Percentiles rank a stretch among this genome's conserved stretches.
These are phyloP conservation scores for Starmerella floris DNA, from an alignment of 805 yeast species.

Conservation along the genomic window DNA sequence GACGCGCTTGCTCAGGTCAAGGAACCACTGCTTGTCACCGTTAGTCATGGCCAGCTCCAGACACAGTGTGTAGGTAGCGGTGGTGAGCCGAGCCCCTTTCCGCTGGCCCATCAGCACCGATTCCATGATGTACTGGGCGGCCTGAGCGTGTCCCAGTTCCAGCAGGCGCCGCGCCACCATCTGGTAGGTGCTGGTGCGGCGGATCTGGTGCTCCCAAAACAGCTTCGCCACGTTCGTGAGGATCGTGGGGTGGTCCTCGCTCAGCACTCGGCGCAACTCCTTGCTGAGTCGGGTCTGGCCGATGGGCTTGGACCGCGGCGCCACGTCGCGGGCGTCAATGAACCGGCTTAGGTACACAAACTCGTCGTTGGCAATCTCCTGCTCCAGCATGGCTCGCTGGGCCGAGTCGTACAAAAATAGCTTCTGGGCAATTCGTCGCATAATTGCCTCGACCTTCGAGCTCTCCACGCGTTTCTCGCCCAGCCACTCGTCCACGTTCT, in stretches of 20 bases:
- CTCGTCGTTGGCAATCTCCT: constrained; percentile 14
- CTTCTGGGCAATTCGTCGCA: constrained; percentile 25
- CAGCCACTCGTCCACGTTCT: constrained; percentile 13
- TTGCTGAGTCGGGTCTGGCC: constrained; percentile 5
- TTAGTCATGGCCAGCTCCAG: constrained; percentile 10
- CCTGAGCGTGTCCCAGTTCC: constrained; percentile 13
- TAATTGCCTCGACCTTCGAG: constrained; percentile 23
- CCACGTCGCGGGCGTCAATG: constrained; percentile 15
- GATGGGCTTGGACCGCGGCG: constrained; percentile 8
- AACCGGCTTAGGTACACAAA: constrained; percentile 3
- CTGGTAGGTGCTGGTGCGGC: constrained; percentile 21
- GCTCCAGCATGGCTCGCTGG: constrained; percentile 21
- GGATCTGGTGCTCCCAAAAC: constrained; percentile 19
- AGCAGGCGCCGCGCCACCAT: constrained; percentile 21
- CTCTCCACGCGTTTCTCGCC: constrained; percentile 23
- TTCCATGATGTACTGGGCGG: constrained; percentile 23
- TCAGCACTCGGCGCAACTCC: constrained; percentile 2
- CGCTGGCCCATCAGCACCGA: constrained; percentile 19
- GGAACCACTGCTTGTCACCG: constrained; percentile 8
- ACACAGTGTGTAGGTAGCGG: constrained; percentile 6
- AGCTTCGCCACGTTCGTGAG: constrained; percentile 16
- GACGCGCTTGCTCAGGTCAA: constrained; percentile 5
- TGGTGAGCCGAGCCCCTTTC: background rate
- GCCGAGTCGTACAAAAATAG: constrained; percentile 24
- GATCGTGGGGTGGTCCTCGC: background rate